A percentile compares a stretch with the other conserved stretches of the same genome.
phyloP scores from a whole-genome alignment of 2,329 filamentous ascomycete genomes.

The Sporothrix pseudoabietina region DNA sequence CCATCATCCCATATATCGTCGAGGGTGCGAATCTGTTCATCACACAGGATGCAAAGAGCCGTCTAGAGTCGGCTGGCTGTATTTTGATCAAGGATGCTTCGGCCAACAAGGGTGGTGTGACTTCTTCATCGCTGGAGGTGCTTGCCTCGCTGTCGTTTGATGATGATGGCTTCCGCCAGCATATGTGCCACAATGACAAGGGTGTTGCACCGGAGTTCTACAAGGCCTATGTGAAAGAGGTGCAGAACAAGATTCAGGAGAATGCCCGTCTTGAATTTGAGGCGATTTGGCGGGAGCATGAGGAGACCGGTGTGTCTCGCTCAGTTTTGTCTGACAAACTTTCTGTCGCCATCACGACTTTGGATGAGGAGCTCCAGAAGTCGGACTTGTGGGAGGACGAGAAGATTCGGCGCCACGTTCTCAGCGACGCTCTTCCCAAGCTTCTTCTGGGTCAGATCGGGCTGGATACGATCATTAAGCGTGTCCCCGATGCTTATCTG shows the following conservation, averaged over 20 bases:
- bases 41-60: conserved; percentile 95
- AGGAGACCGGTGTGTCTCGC: conserved; percentile 74
- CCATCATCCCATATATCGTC: conserved; percentile 87
- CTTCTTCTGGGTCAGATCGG: conserved; percentile 87
- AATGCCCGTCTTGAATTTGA: conserved; percentile 96
- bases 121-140: conserved; percentile 94
- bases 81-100: conserved; percentile 97
- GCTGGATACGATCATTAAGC: conserved; percentile 79
- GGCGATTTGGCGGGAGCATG: conserved; percentile 94
- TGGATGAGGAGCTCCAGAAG: conserved; percentile 94
- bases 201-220: conserved; percentile 88
- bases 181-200: conserved; percentile 82
- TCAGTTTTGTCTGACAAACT: conserved; percentile 91
- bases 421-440: conserved; percentile 82
- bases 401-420: conserved; percentile 72
- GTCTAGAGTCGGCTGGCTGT: conserved; percentile 91
- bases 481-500: conserved; percentile 90
- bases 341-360: conserved; percentile 88
- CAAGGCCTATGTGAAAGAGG: conserved; percentile 85
- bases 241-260: conserved; percentile 86
- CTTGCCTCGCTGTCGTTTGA: conserved; percentile 93
- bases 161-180: conserved; percentile 79
- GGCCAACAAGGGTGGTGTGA: conserved; percentile 98
- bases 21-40: conserved; percentile 97
- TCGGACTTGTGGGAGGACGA: conserved; percentile 89